phyloP scores from a whole-genome alignment of 2,329 filamentous ascomycete genomes.

The Penicillium sp. region DNA sequence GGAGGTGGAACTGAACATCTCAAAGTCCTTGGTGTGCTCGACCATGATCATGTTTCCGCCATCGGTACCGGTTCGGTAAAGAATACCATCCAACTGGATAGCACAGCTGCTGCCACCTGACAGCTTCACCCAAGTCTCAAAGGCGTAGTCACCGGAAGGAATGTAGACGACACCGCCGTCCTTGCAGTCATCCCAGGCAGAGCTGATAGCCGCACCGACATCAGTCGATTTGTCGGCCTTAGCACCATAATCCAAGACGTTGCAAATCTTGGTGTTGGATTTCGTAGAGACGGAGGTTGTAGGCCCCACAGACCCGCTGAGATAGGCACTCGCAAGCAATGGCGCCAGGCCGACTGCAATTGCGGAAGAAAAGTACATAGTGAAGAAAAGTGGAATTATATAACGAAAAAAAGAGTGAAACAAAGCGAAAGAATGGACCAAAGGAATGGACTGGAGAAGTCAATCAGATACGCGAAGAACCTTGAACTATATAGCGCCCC shows the following conservation, averaged over 20 bases:
- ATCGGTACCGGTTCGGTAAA: conserved; percentile 53
- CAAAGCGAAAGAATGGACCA: conserved; percentile 1
- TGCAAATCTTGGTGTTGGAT: conserved; percentile 52
- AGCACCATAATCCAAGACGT: conserved; percentile 55
- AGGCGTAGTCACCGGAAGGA: conserved; percentile 52
- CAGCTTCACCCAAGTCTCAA: conserved; percentile 53
- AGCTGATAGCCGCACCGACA: conserved; percentile 50
- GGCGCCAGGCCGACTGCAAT: conserved; percentile 27
- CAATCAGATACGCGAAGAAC: neutral
- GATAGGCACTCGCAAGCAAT: conserved; percentile 36
- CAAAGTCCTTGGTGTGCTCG: conserved; percentile 53
- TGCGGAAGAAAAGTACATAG: conserved; percentile 8
- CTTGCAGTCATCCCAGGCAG: conserved; percentile 55
- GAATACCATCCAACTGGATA: conserved; percentile 55
- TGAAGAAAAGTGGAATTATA: conserved; percentile 8
- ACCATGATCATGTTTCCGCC: conserved; percentile 58
- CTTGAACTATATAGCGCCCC: neutral
- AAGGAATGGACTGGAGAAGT: neutral
- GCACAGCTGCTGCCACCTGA: conserved; percentile 51
- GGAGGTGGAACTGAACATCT: conserved; percentile 55
- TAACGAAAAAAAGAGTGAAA: neutral
- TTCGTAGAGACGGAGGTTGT: conserved; percentile 47
- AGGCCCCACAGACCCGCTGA: conserved; percentile 49
- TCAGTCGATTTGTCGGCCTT: conserved; percentile 55
- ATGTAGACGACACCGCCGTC: conserved; percentile 54